These are phyloP conservation scores for Cytospora schulzeri DNA, from an alignment of 2,329 filamentous ascomycete species.

Conservation along the genomic window DNA sequence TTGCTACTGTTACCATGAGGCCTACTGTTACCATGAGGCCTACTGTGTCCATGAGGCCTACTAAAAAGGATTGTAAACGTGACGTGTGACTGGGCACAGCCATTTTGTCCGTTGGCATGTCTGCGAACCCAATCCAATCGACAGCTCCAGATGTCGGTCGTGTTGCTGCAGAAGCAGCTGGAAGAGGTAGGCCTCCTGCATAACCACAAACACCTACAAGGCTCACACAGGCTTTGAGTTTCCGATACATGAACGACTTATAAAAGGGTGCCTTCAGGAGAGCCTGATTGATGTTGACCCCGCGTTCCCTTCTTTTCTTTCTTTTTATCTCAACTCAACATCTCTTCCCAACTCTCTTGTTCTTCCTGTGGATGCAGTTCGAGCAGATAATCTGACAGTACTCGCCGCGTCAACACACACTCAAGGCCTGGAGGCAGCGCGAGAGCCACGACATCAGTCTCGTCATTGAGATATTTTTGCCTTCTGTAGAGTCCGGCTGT, in stretches of 20 bases:
- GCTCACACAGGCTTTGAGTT: neutral
- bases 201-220: neutral
- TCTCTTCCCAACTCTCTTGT: neutral
- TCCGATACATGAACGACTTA: neutral
- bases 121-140: neutral
- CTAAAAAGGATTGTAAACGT: neutral
- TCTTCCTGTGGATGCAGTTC: neutral
- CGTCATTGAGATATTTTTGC: neutral
- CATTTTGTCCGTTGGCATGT: neutral
- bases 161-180: neutral
- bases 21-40: too few relatives aligned
- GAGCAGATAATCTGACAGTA: neutral
- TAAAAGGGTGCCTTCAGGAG: neutral
- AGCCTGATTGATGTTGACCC: neutral
- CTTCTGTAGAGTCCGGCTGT: neutral
- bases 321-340: neutral
- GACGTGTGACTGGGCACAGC: neutral
- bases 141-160: too few relatives aligned
- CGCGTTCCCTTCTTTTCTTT: neutral
- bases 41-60: neutral
- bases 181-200: conserved; percentile 20
- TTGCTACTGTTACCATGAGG: too few relatives aligned
- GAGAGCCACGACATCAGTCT: neutral
- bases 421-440: neutral
- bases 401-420: neutral